These are phyloP conservation scores for Cucurbita pepo DNA, from an alignment of 306 rosid species.

Conservation along the genomic window DNA sequence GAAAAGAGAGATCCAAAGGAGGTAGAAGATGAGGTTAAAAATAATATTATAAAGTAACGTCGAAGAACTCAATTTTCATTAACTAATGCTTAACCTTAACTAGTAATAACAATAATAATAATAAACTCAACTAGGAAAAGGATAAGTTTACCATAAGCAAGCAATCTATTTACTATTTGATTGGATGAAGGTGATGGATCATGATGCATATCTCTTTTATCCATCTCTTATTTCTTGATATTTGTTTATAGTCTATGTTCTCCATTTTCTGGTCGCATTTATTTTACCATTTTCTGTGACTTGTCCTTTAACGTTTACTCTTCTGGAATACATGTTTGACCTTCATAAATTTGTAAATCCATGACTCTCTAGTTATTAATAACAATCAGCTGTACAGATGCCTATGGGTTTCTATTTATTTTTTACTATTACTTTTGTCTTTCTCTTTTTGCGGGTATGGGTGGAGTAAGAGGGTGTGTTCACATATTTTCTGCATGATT, in stretches of 20 bases:
- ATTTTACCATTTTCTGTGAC: neutral
- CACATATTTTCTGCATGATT: neutral
- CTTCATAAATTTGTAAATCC: neutral
- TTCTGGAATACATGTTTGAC: neutral
- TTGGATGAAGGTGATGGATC: neutral
- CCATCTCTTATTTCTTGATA: neutral
- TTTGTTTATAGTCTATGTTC: neutral
- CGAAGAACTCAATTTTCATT: no score
- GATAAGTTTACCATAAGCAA: neutral
- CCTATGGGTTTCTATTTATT: neutral
- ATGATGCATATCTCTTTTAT: neutral
- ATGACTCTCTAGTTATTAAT: neutral
- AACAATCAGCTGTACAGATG: neutral
- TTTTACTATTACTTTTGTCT: neutral
- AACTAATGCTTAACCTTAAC: no score
- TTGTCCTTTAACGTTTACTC: neutral
- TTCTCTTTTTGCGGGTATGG: neutral
- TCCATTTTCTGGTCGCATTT: neutral
- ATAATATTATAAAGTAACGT: no score
- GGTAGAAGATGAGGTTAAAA: no score
- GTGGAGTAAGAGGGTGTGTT: neutral
- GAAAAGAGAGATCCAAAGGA: no score
- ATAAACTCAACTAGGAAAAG: neutral
- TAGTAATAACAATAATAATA: neutral
- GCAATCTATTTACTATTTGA: neutral